A percentile compares a stretch with the other conserved stretches of the same genome.
Evolutionary conservation across 164 flowering plant genomes (phyloP).

Genomic region (Platanus orientalis): DNA sequence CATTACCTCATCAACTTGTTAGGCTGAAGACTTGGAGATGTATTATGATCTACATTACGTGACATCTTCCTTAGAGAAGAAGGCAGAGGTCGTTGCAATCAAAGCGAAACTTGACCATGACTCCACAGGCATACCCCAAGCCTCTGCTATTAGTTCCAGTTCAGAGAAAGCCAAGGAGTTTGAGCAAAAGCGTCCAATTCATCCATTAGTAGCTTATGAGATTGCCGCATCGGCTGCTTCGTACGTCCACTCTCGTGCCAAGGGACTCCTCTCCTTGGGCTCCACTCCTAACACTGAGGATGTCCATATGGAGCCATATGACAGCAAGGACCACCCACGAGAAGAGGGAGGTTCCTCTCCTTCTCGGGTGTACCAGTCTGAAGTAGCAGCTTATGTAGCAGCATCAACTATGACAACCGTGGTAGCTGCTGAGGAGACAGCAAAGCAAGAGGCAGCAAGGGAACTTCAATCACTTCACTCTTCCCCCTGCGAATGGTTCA

Average conservation of each 20-base stretch:
- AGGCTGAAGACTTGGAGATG: constrained; percentile 55
- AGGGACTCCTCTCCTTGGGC: constrained; percentile 30
- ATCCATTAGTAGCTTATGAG: constrained; percentile 55
- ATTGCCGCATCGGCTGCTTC: constrained; percentile 90
- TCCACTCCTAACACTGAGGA: constrained; percentile 21
- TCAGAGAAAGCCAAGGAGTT: constrained; percentile 6
- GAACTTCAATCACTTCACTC: constrained; percentile 79
- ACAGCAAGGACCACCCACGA: background rate
- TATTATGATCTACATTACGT: constrained; percentile 52
- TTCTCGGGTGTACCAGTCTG: constrained; percentile 40
- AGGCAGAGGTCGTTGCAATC: constrained; percentile 55
- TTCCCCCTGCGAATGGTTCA: constrained; percentile 92
- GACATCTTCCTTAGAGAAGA: constrained; percentile 84
- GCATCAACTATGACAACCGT: constrained; percentile 89
- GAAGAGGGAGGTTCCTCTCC: constrained; percentile 28
- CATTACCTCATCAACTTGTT: background rate
- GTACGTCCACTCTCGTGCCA: constrained; percentile 52
- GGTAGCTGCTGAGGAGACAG: constrained; percentile 77
- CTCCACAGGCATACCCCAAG: constrained; percentile 24
- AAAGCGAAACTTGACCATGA: constrained; percentile 49
- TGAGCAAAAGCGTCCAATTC: constrained; percentile 28
- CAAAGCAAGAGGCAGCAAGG: constrained; percentile 66
- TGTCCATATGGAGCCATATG: constrained; percentile 1
- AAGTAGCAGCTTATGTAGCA: constrained; percentile 69
- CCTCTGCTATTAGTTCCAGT: constrained; percentile 8